Evolutionary conservation across 495 filamentous ascomycete genomes (phyloP).

Genomic region (Penicillium arizonense): DNA sequence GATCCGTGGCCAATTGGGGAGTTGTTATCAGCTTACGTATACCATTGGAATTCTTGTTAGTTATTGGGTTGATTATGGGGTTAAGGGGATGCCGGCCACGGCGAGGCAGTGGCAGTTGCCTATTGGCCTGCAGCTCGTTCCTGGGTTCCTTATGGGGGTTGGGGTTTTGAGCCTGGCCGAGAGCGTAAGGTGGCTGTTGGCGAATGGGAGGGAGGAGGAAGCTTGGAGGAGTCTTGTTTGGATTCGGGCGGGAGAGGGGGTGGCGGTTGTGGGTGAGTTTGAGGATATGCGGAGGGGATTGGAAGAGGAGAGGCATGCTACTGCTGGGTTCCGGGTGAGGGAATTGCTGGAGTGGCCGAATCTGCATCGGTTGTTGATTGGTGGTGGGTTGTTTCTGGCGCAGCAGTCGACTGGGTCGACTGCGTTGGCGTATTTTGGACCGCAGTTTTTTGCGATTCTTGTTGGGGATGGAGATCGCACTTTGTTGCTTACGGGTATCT

Average conservation of each 20-base stretch:
- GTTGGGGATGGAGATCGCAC: constrained; percentile 40
- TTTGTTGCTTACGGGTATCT: constrained; percentile 49
- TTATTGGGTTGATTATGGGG: constrained; percentile 55
- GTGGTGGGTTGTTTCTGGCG: constrained; percentile 40
- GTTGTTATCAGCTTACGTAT: constrained; percentile 53
- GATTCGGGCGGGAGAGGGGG: constrained; percentile 43
- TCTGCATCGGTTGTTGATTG: constrained; percentile 38
- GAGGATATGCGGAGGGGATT: constrained; percentile 43
- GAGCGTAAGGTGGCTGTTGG: constrained; percentile 51
- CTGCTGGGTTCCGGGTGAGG: constrained; percentile 37
- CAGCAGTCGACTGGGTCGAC: constrained; percentile 56
- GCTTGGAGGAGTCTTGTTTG: constrained; percentile 49
- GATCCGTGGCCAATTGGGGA: constrained; percentile 51
- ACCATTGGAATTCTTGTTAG: constrained; percentile 51
- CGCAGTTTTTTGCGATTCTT: constrained; percentile 55
- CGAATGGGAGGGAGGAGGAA: constrained; percentile 35
- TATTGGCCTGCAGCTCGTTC: constrained; percentile 51
- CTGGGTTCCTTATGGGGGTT: constrained; percentile 48
- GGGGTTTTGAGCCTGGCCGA: constrained; percentile 50
- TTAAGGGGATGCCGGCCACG: constrained; percentile 57
- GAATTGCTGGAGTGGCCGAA: constrained; percentile 46
- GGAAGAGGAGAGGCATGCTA: constrained; percentile 41
- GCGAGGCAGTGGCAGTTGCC: constrained; percentile 52
- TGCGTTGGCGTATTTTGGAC: constrained; percentile 51
- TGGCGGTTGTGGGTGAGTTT: constrained; percentile 42